Percentiles rank a stretch among this genome's conserved stretches.
phyloP scores from a whole-genome alignment of 73 alveolate species.

The Durusdinium trenchii region DNA sequence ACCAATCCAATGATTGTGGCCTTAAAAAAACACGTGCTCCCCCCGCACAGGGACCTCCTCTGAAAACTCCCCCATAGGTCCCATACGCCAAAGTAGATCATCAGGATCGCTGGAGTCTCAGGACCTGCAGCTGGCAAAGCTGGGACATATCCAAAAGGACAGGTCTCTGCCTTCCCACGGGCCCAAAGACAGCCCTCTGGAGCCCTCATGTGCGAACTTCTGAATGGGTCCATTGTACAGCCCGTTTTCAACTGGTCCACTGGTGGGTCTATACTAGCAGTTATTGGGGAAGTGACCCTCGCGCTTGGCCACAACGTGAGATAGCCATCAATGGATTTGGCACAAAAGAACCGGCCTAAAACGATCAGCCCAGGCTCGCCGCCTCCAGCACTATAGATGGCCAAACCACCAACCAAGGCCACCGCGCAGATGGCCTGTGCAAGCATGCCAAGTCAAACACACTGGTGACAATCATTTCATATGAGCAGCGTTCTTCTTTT shows the following conservation, averaged over 20 bases:
- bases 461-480: no score
- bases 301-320: no score
- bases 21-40: background rate
- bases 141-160: background rate
- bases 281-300: no score
- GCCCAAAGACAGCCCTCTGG: no score
- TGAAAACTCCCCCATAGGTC: background rate
- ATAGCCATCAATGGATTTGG: no score
- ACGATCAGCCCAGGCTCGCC: no score
- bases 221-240: background rate
- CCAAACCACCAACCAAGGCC: slow-evolving; percentile 62
- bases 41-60: background rate
- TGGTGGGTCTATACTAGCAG: no score
- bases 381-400: slow-evolving; percentile 78
- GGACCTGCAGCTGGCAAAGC: slow-evolving; percentile 20
- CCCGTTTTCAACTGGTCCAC: no score
- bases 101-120: slow-evolving; percentile 51
- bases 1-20: background rate
- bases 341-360: no score
- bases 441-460: no score
- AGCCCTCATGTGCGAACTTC: background rate
- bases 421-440: slow-evolving; percentile 25
- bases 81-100: slow-evolving; percentile 76
- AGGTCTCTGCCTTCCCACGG: background rate
- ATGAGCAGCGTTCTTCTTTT: no score